phyloP scores from a whole-genome alignment of 768 basidiomycete species.

The Erythrobasidium yunnanense region DNA sequence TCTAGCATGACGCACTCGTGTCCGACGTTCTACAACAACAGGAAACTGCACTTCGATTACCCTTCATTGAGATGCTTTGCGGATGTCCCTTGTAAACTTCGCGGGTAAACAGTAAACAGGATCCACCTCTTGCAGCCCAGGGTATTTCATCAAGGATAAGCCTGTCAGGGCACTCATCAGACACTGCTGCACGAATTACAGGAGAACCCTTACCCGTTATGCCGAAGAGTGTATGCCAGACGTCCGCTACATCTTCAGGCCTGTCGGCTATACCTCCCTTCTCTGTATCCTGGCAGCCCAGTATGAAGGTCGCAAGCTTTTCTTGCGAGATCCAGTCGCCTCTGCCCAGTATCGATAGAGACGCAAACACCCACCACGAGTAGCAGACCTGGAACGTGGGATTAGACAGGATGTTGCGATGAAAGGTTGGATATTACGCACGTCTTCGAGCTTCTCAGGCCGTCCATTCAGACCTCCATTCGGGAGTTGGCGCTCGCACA shows the following conservation, averaged over 20 bases:
- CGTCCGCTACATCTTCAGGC: constrained; percentile 84
- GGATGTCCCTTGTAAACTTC: constrained; percentile 40
- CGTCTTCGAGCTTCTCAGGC: constrained; percentile 96
- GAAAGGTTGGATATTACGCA: constrained; percentile 43
- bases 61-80: background rate
- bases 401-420: background rate
- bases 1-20: no score
- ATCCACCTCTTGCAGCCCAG: constrained; percentile 71
- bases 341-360: constrained; percentile 70
- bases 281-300: constrained; percentile 80
- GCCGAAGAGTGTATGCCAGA: constrained; percentile 94
- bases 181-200: constrained; percentile 27
- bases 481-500: constrained; percentile 82
- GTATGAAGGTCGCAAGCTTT: constrained; percentile 67
- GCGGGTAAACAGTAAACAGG: constrained; percentile 96
- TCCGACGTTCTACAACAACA: background rate
- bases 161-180: constrained; percentile 47
- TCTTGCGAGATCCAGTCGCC: constrained; percentile 76
- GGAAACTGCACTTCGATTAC: background rate
- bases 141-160: constrained; percentile 76
- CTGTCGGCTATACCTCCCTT: constrained; percentile 87
- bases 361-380: constrained; percentile 88
- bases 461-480: constrained; percentile 90
- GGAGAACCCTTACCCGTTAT: constrained; percentile 55
- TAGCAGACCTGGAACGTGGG: constrained; percentile 70